A percentile compares a stretch with the other conserved stretches of the same genome.
Conservation (phyloP, 1,284 basidiomycete species). For the Volvariella volvacea region DNA sequence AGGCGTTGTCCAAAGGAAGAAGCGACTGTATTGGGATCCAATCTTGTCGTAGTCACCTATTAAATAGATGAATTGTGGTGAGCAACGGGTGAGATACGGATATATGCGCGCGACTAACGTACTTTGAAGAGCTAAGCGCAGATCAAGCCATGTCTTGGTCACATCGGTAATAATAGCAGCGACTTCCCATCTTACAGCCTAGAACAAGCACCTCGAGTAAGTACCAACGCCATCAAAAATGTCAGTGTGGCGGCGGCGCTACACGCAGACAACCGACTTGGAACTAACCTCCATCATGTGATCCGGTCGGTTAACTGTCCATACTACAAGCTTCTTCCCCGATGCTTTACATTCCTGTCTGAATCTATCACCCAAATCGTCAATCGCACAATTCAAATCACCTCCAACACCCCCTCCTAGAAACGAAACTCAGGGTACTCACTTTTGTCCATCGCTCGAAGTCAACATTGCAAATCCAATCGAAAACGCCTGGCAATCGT, state of each 20-base stretch:
- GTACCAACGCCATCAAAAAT: constrained; percentile 3
- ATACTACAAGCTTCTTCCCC: constrained; percentile 88
- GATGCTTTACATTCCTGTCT: constrained; percentile 69
- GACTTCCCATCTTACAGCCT: constrained; percentile 89
- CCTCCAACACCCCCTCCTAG: neutral
- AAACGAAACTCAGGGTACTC: constrained; percentile 20
- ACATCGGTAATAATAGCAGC: constrained; percentile 87
- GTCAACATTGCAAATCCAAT: constrained; percentile 76
- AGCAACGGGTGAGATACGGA: neutral
- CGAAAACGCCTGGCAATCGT: constrained; percentile 83
- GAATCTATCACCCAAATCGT: constrained; percentile 45
- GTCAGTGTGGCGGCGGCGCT: no score
- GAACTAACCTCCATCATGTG: constrained; percentile 87
- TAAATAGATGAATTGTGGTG: constrained; percentile 1
- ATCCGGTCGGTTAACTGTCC: constrained; percentile 91
- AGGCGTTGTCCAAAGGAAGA: constrained; percentile 71
- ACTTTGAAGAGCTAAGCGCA: constrained; percentile 66
- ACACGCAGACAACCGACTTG: constrained; percentile 6
- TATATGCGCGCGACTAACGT: constrained; percentile 6
- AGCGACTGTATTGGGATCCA: constrained; percentile 51
- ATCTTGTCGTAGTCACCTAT: constrained; percentile 64
- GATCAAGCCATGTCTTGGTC: constrained; percentile 70
- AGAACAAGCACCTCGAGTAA: constrained; percentile 3
- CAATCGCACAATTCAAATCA: constrained; percentile 6
- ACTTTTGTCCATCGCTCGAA: constrained; percentile 67